Percentiles rank a stretch among this genome's conserved stretches.
These are phyloP conservation scores for Gryganskiella cystojenkinii DNA, from an alignment of 192 early-diverging fungal species.

Conservation along the genomic window DNA sequence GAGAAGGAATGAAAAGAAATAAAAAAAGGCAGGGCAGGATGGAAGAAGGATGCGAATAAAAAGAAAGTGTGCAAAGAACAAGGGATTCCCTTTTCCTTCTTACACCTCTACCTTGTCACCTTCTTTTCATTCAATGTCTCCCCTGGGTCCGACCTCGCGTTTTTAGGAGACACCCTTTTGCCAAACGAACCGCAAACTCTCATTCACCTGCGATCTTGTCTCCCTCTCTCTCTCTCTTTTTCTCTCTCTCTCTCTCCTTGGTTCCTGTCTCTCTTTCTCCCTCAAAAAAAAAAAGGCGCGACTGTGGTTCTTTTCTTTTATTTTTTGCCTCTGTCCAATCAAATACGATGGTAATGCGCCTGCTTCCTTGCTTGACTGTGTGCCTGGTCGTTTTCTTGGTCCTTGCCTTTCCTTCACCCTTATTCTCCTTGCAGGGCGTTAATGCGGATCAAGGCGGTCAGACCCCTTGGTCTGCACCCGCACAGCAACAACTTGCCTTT, in stretches of 20 bases:
- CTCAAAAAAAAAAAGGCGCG: not conserved
- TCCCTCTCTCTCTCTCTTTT: not conserved
- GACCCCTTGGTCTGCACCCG: not conserved
- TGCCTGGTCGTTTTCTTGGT: not conserved
- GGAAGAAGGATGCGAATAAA: too few relatives aligned
- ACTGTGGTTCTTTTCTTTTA: not conserved
- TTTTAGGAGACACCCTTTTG: too few relatives aligned
- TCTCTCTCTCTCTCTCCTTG: not conserved
- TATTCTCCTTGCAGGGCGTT: not conserved
- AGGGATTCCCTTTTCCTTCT: too few relatives aligned
- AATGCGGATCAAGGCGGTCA: not conserved
- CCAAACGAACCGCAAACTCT: too few relatives aligned
- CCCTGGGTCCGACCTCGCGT: too few relatives aligned
- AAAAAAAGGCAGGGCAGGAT: not conserved
- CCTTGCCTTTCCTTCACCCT: not conserved
- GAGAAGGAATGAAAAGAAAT: conserved; percentile 7
- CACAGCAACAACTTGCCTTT: not conserved
- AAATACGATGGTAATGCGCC: not conserved
- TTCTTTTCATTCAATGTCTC: not conserved
- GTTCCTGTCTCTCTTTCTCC: not conserved
- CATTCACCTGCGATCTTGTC: too few relatives aligned
- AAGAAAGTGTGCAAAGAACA: too few relatives aligned
- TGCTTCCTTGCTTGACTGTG: not conserved
- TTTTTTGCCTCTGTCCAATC: not conserved
- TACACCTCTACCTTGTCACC: not conserved